Base-by-base conservation (phyloP, 2,329 filamentous ascomycete genomes). In the Dactylellina parvicollis region DNA sequence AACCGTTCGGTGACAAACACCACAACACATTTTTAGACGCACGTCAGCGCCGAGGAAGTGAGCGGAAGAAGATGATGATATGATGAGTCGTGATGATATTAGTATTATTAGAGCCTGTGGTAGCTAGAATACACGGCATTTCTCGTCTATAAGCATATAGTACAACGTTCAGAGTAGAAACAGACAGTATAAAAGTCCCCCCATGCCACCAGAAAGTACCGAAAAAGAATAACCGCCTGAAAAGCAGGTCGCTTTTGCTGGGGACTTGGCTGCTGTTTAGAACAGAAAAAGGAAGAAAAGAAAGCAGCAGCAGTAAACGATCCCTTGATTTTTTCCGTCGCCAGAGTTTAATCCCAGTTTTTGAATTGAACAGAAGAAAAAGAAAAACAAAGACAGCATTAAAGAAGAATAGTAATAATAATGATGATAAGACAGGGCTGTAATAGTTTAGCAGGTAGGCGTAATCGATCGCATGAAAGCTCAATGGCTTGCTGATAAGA, bases 81-180 rank as follows among this genome's bases (percentile, higher is more conserved):
- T n/a, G n/a, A n/a, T n/a, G n/a, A n/a, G n/a, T n/a, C n/a, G n/a
- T n/a, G n/a, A 14, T 38, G 34, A 38, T 38, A 69, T 60, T 60
- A 44, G 30, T 54, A 69, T 60, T 69, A 69, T 69, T 67, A 67
- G 18, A 47, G 40, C 18, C 7, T 10, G 36, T 50, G 46, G 22
- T 4, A 46, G 16, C 24, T 52, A 49, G 32, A 40, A 44, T 61
- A 61, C 44, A 52, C 57, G 52, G 42, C 44, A 26, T 56, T 12
- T 26, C 44, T 60, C 50, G 55, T 67, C 64, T 69, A 69, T 69
- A 69, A 69, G 30, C 64, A 61, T 60, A 67, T 52, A 24, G 24
- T 60, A 59, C 47, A 59, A 57, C 5, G 30, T 18, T 20, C 32
- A 40, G 54, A n/a, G 18, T 38, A 22, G 26, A 2, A 50, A 67